Evolutionary conservation across 2,329 filamentous ascomycete genomes (phyloP).

Genomic region (Fusarium solani-melongenae): DNA sequence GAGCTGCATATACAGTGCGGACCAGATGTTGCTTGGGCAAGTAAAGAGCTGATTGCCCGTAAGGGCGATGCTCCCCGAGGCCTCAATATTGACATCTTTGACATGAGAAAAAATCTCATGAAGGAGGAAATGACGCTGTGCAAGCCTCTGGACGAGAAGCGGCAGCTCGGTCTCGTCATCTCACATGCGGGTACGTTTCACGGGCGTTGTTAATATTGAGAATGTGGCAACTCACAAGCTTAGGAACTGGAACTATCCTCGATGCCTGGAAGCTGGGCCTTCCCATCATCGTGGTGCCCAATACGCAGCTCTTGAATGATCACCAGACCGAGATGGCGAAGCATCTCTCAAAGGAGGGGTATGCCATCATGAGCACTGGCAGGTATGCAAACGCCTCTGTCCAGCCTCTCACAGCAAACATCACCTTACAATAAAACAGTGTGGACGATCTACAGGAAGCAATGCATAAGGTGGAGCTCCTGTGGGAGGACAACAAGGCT

Average conservation of each 20-base stretch:
- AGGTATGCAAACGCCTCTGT: constrained; percentile 59
- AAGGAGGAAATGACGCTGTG: constrained; percentile 65
- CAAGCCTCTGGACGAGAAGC: constrained; percentile 57
- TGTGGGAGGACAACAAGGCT: constrained; percentile 49
- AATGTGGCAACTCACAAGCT: constrained; percentile 12
- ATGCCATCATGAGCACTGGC: constrained; percentile 77
- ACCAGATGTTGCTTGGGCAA: constrained; percentile 62
- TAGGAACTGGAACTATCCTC: constrained; percentile 90
- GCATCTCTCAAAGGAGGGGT: constrained; percentile 78
- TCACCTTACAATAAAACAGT: constrained; percentile 29
- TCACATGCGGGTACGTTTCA: constrained; percentile 81
- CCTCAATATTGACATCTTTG: constrained; percentile 47
- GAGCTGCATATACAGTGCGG: constrained; percentile 86
- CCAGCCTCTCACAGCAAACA: background rate
- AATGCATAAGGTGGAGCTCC: constrained; percentile 51
- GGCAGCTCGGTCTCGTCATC: constrained; percentile 78
- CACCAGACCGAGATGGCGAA: constrained; percentile 90
- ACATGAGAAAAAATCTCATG: constrained; percentile 48
- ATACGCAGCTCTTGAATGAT: constrained; percentile 83
- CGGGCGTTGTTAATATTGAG: background rate
- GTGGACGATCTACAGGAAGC: constrained; percentile 49
- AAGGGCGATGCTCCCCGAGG: constrained; percentile 40
- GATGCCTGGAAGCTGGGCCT: constrained; percentile 80
- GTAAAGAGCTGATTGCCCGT: constrained; percentile 26
- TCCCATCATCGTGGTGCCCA: constrained; percentile 90